phyloP scores from a whole-genome alignment of 2,329 filamentous ascomycete genomes.

The Cladosporium austrohemisphaericum region DNA sequence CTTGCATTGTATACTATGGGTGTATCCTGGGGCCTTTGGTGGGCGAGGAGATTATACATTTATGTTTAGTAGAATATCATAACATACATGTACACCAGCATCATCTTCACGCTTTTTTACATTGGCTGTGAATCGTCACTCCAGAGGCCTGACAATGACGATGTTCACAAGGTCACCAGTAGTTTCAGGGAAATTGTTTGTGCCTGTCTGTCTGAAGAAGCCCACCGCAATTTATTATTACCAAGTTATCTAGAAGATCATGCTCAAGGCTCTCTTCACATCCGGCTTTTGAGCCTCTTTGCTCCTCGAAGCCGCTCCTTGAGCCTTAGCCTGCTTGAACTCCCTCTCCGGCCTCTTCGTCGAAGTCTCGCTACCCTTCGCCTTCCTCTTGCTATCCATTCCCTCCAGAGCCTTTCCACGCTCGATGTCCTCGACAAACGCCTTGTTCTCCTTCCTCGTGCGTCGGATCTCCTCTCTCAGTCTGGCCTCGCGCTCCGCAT shows the following conservation, averaged over 20 bases:
- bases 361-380: constrained; percentile 46
- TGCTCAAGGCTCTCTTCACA: constrained; percentile 15
- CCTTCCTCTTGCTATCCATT: constrained; percentile 56
- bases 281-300: constrained; percentile 11
- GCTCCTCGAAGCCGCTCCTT: constrained; percentile 8
- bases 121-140: too few relatives aligned
- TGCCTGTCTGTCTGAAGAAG: too few relatives aligned
- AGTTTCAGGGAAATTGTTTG: too few relatives aligned
- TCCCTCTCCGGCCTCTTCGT: constrained; percentile 37
- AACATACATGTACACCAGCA: too few relatives aligned
- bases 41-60: constrained; percentile 24
- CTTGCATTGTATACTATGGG: constrained; percentile 1
- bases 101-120: too few relatives aligned
- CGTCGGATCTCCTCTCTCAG: constrained; percentile 74
- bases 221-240: not conserved
- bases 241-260: constrained; percentile 13
- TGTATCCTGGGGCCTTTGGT: too few relatives aligned
- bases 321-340: constrained; percentile 58
- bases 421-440: constrained; percentile 76
- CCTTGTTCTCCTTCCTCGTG: constrained; percentile 74
- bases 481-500: constrained; percentile 71
- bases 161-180: too few relatives aligned
- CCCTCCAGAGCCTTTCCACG: constrained; percentile 73
- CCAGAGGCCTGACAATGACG: too few relatives aligned
- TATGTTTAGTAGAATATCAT: constrained; percentile 61